Base-by-base conservation (phyloP, 768 basidiomycete species). In the Termitomyces titanicus region DNA sequence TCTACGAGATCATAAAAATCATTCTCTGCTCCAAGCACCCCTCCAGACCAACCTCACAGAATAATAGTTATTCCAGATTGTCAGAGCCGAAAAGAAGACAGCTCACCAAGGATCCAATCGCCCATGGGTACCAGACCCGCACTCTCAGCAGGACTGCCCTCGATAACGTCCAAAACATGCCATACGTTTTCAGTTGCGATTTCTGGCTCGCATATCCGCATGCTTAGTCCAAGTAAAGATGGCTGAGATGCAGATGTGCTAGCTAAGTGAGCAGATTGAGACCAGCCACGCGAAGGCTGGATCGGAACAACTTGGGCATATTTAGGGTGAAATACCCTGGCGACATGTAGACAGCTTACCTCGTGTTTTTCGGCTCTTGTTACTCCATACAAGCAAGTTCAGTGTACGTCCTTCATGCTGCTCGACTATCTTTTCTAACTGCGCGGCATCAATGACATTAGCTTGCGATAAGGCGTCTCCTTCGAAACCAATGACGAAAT, bases 1-100 rank as follows among this genome's bases (percentile, higher is more conserved):
- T 97, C 96, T 38, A 98, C 93, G 9, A 98, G 77, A 54, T 96
- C 92, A 68, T 98, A 98, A 63, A 99, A 98, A 65, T 98, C 97
- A 54, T 88, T 88, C 71, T 99, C 96, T 8, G 91, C 86, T 58
- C 86, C 81, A 44, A 99, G 73, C 3, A 91, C 88, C 8, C 97
- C 96, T 11, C 97, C 96, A 15, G 92, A 92, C 91, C 96, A 99
- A 18, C 96, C 96, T 64, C 11, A 87, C 75, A 61, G 85, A 82
- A 24, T 22, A 34, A 29, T n/a, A 12, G 47, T 24, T 81, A 79
- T 40, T 34, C 29, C 43, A 24, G 13, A 22, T 15, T 10, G 24
- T 33, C 20, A 8, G 42, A 49, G 5, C 10, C 31, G 25, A 42
- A 12, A 31, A 20, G 15, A 53, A 53, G 53, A 34, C 25, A 43